Evolutionary conservation across 805 yeast species (phyloP).

Genomic region (Ogataea chonburiensis): DNA sequence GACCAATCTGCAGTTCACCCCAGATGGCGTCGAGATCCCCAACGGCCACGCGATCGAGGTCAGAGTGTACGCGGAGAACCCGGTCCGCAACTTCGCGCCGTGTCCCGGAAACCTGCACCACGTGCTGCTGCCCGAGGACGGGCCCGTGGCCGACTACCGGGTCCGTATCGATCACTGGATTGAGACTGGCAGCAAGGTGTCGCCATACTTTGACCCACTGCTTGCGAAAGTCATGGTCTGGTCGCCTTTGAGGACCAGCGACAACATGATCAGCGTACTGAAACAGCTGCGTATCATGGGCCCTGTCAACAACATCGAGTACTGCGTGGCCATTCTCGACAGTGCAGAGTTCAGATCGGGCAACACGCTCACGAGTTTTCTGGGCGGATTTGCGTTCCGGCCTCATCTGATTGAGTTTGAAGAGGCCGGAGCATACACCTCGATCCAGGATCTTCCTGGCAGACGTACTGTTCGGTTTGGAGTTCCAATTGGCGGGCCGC

Average conservation of each 20-base stretch:
- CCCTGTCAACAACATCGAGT: constrained; percentile 85
- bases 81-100: constrained; percentile 90
- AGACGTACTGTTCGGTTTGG: constrained; percentile 86
- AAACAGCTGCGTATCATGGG: constrained; percentile 85
- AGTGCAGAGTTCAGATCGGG: constrained; percentile 81
- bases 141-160: constrained; percentile 39
- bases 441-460: constrained; percentile 95
- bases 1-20: constrained; percentile 4
- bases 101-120: constrained; percentile 92
- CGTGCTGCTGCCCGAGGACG: constrained; percentile 64
- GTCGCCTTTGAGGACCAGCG: constrained; percentile 83
- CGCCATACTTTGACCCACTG: constrained; percentile 95
- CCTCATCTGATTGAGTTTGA: constrained; percentile 83
- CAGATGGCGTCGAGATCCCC: constrained; percentile 32
- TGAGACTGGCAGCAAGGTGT: constrained; percentile 75
- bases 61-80: constrained; percentile 94
- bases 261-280: constrained; percentile 72
- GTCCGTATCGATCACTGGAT: constrained; percentile 97
- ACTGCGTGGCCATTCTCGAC: constrained; percentile 76
- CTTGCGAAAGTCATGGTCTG: constrained; percentile 94
- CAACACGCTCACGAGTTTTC: constrained; percentile 78
- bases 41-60: constrained; percentile 96
- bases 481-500: constrained; percentile 98
- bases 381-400: constrained; percentile 72
- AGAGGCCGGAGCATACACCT: constrained; percentile 91